phyloP scores from a whole-genome alignment of 768 basidiomycete genomes.

The Suillus tomentosus region DNA sequence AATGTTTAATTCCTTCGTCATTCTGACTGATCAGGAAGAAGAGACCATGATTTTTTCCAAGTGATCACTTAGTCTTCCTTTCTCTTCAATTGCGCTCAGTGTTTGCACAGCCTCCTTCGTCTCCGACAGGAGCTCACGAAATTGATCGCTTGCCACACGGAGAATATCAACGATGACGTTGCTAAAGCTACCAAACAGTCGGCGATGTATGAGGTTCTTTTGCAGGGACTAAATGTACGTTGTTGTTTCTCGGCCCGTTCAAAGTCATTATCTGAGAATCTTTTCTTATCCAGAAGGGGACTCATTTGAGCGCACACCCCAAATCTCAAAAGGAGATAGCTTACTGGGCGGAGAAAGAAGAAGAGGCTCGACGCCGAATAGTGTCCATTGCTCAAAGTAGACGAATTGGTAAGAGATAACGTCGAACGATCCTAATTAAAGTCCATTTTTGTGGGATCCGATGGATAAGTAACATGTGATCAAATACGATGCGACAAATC shows the following conservation, averaged over 20 bases:
- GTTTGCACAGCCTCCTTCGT: conserved; percentile 65
- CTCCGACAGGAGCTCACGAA: conserved; percentile 81
- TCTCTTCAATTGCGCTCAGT: conserved; percentile 4
- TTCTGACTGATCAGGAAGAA: conserved; percentile 79
- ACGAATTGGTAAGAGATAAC: conserved; percentile 21
- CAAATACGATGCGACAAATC: conserved; percentile 15
- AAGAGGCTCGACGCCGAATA: conserved; percentile 68
- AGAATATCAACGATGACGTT: conserved; percentile 60
- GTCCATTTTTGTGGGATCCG: conserved; percentile 21
- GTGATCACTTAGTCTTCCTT: conserved; percentile 40
- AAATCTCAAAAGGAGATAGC: conserved; percentile 85
- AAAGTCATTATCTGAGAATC: conserved; percentile 4
- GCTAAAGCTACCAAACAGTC: conserved; percentile 70
- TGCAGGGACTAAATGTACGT: conserved; percentile 78
- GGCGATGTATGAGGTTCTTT: conserved; percentile 71
- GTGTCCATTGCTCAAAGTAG: conserved; percentile 40
- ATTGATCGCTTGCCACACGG: conserved; percentile 72
- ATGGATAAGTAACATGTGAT: conserved; percentile 23
- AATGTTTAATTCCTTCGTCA: conserved; percentile 82
- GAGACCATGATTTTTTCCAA: conserved; percentile 97
- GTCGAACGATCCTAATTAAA: conserved; percentile 16
- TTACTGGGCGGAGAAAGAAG: conserved; percentile 86
- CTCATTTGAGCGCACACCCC: conserved; percentile 73
- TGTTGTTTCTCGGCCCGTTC: conserved; percentile 29
- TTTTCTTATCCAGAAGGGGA: conserved; percentile 51